Percentiles rank a stretch among this genome's conserved stretches.
phyloP scores from a whole-genome alignment of 768 basidiomycete species.

The Amanita molliuscula region DNA sequence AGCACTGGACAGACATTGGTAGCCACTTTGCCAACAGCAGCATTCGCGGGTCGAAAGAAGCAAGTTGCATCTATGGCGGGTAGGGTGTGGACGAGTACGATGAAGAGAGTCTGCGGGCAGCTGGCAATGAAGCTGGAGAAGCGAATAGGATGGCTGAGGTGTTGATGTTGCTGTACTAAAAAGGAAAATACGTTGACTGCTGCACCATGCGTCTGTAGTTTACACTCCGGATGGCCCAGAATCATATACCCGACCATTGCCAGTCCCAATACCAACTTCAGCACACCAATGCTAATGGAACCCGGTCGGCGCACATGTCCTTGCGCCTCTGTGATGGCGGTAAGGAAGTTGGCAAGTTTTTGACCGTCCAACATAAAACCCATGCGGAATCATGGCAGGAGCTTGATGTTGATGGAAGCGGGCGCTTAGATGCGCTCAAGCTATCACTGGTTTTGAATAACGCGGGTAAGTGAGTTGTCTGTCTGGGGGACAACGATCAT shows the following conservation, averaged over 20 bases:
- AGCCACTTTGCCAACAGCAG: neutral
- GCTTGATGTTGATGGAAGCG: constrained; percentile 84
- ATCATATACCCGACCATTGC: constrained; percentile 45
- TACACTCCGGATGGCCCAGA: constrained; percentile 1
- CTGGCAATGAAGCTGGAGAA: neutral
- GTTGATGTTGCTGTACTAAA: neutral
- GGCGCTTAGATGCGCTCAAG: constrained; percentile 54
- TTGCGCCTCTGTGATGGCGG: too few species aligned
- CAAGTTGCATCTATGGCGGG: neutral
- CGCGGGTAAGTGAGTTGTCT: constrained; percentile 41
- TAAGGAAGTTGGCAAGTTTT: constrained; percentile 61
- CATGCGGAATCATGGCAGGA: constrained; percentile 77
- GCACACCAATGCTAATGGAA: constrained; percentile 13
- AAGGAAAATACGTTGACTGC: too few species aligned
- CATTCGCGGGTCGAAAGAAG: neutral
- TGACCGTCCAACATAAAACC: constrained; percentile 5
- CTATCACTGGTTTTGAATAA: constrained; percentile 39
- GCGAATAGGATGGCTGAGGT: constrained; percentile 3
- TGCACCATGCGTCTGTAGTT: neutral
- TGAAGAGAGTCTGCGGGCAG: neutral
- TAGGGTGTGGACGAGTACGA: neutral
- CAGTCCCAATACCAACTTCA: constrained; percentile 28
- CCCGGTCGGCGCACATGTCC: constrained; percentile 2
- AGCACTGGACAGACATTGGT: constrained; percentile 3
- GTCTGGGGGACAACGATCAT: neutral